These are phyloP conservation scores for Aureobasidium sp. DNA, from an alignment of 2,329 filamentous ascomycete genomes.

Conservation along the genomic window DNA sequence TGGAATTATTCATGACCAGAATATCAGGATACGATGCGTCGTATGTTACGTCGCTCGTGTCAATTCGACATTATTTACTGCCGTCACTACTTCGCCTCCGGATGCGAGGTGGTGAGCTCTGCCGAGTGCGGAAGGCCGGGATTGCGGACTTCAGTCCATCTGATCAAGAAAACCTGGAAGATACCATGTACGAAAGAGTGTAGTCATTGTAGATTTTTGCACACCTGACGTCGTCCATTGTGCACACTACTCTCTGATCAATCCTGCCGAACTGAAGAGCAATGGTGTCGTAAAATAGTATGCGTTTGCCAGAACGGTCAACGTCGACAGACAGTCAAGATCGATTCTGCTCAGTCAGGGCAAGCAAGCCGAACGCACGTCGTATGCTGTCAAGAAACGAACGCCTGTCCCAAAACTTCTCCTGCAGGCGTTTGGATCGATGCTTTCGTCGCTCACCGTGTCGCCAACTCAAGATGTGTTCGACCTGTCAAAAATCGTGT, in stretches of 20 bases:
- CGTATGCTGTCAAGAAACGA: background rate
- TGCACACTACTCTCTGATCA: background rate
- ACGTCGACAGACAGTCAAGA: background rate
- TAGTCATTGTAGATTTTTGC: background rate
- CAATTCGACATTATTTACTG: background rate
- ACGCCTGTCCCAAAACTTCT: background rate
- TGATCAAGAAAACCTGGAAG: background rate
- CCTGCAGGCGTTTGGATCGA: background rate
- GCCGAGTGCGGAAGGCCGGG: background rate
- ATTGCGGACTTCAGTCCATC: background rate
- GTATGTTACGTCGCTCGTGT: background rate
- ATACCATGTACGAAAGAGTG: no score
- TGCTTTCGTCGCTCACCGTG: no score
- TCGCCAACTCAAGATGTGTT: background rate
- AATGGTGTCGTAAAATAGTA: background rate
- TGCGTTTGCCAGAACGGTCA: background rate
- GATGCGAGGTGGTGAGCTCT: background rate
- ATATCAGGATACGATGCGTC: background rate
- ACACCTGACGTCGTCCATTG: background rate
- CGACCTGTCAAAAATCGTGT: background rate
- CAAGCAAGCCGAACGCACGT: background rate
- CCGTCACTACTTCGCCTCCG: background rate
- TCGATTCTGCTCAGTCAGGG: background rate
- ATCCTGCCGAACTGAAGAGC: background rate
- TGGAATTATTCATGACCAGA: no score